Conservation (phyloP, 2,329 filamentous ascomycete genomes). For the Xylariales sp. region DNA sequence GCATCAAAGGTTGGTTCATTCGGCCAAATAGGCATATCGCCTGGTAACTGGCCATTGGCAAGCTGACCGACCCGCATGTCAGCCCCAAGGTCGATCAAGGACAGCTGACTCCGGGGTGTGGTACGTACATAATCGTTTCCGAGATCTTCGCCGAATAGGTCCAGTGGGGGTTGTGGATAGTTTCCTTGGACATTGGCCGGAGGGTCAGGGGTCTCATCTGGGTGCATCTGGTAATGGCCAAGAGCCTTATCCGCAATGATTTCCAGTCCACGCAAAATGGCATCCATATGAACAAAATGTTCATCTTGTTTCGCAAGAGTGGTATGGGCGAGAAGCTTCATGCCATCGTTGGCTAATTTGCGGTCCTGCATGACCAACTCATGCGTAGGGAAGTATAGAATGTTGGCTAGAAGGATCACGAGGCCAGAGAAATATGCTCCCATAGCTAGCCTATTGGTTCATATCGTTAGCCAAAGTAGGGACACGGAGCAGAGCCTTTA, state of each 20-base stretch:
- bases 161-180: background rate
- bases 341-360: slow-evolving; percentile 15
- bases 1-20: background rate
- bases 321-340: slow-evolving; percentile 3
- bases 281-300: background rate
- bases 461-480: background rate
- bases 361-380: slow-evolving; percentile 15
- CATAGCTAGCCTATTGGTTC: slow-evolving; percentile 16
- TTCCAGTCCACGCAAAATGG: slow-evolving; percentile 2
- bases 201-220: background rate
- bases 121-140: background rate
- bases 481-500: background rate
- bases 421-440: slow-evolving; percentile 23
- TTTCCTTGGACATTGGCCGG: background rate
- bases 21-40: background rate
- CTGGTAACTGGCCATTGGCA: background rate
- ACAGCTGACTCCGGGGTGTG: background rate
- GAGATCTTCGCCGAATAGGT: background rate
- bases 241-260: slow-evolving; percentile 1
- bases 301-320: background rate
- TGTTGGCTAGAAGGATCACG: slow-evolving; percentile 20
- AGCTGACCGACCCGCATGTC: background rate
- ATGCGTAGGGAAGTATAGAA: slow-evolving; percentile 18
- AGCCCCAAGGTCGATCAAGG: background rate
- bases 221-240: background rate